Evolutionary conservation across 148 eudicot genomes (phyloP).

Genomic region (Cornus kousa): DNA sequence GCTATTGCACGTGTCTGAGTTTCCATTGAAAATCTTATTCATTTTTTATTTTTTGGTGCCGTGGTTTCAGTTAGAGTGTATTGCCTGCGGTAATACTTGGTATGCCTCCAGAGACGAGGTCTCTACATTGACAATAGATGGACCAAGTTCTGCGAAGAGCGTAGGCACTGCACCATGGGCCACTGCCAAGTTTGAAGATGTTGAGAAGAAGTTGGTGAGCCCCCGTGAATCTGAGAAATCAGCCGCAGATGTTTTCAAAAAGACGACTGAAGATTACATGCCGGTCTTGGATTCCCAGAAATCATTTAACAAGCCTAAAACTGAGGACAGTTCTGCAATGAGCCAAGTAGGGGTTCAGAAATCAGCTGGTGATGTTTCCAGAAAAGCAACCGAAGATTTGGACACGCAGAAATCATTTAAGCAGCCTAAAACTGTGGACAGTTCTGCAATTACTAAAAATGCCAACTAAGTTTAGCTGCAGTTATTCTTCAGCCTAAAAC

Average conservation of each 20-base stretch:
- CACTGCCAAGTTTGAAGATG: slow-evolving; percentile 79
- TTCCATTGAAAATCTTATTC: too few species aligned
- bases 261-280: slow-evolving; percentile 42
- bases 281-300: slow-evolving; percentile 60
- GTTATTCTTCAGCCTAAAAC: too few species aligned
- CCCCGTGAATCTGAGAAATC: slow-evolving; percentile 68
- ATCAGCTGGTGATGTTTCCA: too few species aligned
- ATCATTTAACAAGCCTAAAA: slow-evolving; percentile 55
- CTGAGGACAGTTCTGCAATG: slow-evolving; percentile 19
- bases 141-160: slow-evolving; percentile 44
- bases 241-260: slow-evolving; percentile 37
- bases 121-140: slow-evolving; percentile 68
- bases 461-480: too few species aligned
- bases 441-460: too few species aligned
- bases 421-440: too few species aligned
- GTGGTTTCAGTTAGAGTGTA: slow-evolving; percentile 69
- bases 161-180: slow-evolving; percentile 89
- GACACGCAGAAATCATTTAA: too few species aligned
- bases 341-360: slow-evolving; percentile 10
- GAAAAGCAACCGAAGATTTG: too few species aligned
- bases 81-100: slow-evolving; percentile 77
- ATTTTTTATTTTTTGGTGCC: neutral
- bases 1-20: too few species aligned
- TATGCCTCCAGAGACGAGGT: slow-evolving; percentile 86
- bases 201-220: slow-evolving; percentile 72